Base-by-base conservation (phyloP, 305 asterid genomes). In the Fraxinus albicans region DNA sequence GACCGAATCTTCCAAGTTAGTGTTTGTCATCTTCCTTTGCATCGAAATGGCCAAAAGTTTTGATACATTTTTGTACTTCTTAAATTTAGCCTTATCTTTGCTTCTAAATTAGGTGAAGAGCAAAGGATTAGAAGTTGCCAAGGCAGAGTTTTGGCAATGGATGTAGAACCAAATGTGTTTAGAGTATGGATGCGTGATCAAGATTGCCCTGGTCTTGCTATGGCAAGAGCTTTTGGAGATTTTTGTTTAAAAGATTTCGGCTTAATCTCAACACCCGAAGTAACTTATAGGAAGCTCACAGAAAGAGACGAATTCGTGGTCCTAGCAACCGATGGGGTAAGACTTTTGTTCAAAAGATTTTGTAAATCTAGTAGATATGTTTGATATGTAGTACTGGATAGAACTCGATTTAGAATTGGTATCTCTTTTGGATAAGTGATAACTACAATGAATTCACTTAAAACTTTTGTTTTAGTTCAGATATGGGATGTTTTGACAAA, bases 141-240 rank as follows among this genome's bases (percentile, higher is more conserved):
- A 82, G 96, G 96, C 19, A 83, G 96, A 77, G 92, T 92, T 4
- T 47, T 90, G 77, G 91, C 96, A 0, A 86, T 91, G 94, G 91
- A 88, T 31, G 91, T 85, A 84, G 96, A 92, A 83, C 93, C 93
- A 40, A 84, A 83, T 60, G 88, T 91, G 76, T 92, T 85, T 78
- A 69, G 94, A 81, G 79, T 92, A 25, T 92, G 96, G 96, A 89
- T 92, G 94, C 96, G 94, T 4, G 79, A 92, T 58, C 87, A 89
- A 82, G 93, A 92, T 55, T 89, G 93, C 80, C 96, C 96, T 1
- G 96, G 96, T 33, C 90, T 92, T 79, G 96, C 94, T 78, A 92
- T 92, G 96, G 89, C 96, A 0, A 82, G 96, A 76, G 92, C 94
- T 27, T 92, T 92, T 73, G 96, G 96, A n/a, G 96, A 90, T 80